Evolutionary conservation across 345 rosid genomes (phyloP).

Genomic region (Heritiera fomes): DNA sequence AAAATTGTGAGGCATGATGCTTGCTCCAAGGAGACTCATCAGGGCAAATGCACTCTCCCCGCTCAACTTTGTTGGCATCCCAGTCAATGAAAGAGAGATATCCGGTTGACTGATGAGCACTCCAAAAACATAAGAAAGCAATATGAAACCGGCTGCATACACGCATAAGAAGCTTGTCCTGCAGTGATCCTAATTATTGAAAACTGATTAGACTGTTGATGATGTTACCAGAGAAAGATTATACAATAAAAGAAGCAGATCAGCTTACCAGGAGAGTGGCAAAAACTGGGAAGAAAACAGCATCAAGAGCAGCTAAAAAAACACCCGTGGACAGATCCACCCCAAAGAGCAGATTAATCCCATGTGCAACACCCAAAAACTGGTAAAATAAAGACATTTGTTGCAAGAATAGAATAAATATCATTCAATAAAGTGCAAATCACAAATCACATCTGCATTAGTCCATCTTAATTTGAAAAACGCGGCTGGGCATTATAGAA

Average conservation of each 20-base stretch:
- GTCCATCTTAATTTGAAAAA: slow-evolving; percentile 11
- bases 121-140: slow-evolving; percentile 65
- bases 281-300: slow-evolving; percentile 76
- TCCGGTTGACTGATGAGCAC: slow-evolving; percentile 81
- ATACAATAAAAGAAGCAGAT: slow-evolving; percentile 1
- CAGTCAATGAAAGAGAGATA: slow-evolving; percentile 59
- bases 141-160: slow-evolving; percentile 55
- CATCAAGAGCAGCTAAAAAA: slow-evolving; percentile 86
- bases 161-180: slow-evolving; percentile 56
- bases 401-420: slow-evolving; percentile 15
- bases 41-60: slow-evolving; percentile 76
- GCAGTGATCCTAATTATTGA: slow-evolving; percentile 59
- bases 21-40: slow-evolving; percentile 99
- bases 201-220: slow-evolving; percentile 24
- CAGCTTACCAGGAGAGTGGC: slow-evolving; percentile 67
- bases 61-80: slow-evolving; percentile 54
- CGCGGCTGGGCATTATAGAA: slow-evolving; percentile 3
- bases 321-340: slow-evolving; percentile 79
- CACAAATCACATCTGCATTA: not conserved
- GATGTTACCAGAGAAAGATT: slow-evolving; percentile 6
- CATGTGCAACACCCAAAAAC: slow-evolving; percentile 95
- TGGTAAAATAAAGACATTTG: slow-evolving; percentile 37
- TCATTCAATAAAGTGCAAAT: not conserved
- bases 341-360: slow-evolving; percentile 83
- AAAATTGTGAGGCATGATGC: slow-evolving; percentile 92